Conservation (phyloP, 495 filamentous ascomycete genomes). For the Neurospora sp. region DNA sequence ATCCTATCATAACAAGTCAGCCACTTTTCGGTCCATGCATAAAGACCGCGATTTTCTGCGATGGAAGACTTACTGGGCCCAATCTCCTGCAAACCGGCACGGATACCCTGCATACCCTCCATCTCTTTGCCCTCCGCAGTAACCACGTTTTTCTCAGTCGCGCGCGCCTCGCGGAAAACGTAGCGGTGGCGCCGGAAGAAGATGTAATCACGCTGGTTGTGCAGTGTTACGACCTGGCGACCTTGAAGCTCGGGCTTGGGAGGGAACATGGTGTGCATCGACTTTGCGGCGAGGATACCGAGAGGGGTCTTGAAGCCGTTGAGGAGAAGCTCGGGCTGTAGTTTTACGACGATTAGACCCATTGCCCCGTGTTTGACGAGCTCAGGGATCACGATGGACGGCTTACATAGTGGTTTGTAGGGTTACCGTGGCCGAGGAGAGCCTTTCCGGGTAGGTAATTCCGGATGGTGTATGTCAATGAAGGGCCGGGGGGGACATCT, state of each 20-base stretch:
- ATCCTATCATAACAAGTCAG: constrained; percentile 11
- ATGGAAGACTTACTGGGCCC: constrained; percentile 46
- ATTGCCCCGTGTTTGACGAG: no score
- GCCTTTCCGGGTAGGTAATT: constrained; percentile 81
- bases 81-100: constrained; percentile 75
- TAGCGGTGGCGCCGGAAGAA: constrained; percentile 87
- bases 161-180: constrained; percentile 76
- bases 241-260: constrained; percentile 71
- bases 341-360: constrained; percentile 4
- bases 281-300: constrained; percentile 76
- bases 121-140: constrained; percentile 80
- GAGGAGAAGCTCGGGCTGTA: constrained; percentile 72
- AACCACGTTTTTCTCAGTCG: constrained; percentile 79
- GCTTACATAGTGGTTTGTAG: constrained; percentile 66
- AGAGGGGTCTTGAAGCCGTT: constrained; percentile 94
- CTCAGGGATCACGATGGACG: not conserved
- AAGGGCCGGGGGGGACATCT: constrained; percentile 58
- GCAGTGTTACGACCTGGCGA: constrained; percentile 79
- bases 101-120: constrained; percentile 69
- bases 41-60: not conserved
- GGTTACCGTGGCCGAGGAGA: constrained; percentile 76
- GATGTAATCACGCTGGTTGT: constrained; percentile 92
- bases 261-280: constrained; percentile 79
- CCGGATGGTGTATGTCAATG: constrained; percentile 58
- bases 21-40: not conserved